phyloP scores from a whole-genome alignment of 352 stramenopile species.

The Pythium periplocum region DNA sequence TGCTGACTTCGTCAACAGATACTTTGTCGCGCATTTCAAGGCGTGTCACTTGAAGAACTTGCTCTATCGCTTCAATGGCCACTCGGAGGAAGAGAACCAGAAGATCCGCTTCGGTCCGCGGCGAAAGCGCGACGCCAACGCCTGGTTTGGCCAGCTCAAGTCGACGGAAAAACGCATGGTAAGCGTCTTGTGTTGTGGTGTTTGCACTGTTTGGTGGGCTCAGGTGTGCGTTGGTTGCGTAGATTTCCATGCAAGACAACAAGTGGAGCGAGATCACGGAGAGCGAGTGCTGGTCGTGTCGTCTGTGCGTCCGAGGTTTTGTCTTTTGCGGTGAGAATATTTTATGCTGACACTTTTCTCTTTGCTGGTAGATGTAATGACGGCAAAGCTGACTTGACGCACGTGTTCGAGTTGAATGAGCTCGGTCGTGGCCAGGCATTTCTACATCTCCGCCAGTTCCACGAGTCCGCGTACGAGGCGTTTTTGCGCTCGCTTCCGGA shows the following conservation, averaged over 20 bases:
- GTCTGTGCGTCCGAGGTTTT: slow-evolving; percentile 25
- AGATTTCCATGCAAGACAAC: slow-evolving; percentile 86
- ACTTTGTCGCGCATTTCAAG: slow-evolving; percentile 83
- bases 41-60: slow-evolving; percentile 73
- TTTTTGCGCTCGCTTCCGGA: slow-evolving; percentile 46
- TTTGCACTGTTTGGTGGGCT: slow-evolving; percentile 1
- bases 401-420: slow-evolving; percentile 63
- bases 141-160: slow-evolving; percentile 75
- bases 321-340: neutral
- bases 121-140: slow-evolving; percentile 60
- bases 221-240: neutral
- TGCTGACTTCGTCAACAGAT: slow-evolving; percentile 22
- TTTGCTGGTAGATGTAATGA: slow-evolving; percentile 43
- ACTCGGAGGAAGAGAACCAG: slow-evolving; percentile 71
- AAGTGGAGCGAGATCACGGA: slow-evolving; percentile 80
- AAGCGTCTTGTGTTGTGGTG: slow-evolving; percentile 2
- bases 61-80: slow-evolving; percentile 72
- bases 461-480: slow-evolving; percentile 45
- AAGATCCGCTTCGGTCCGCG: slow-evolving; percentile 63
- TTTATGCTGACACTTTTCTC: slow-evolving; percentile 4
- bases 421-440: slow-evolving; percentile 53
- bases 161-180: slow-evolving; percentile 84
- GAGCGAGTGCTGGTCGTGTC: slow-evolving; percentile 68
- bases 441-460: slow-evolving; percentile 51
- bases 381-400: slow-evolving; percentile 42